Evolutionary conservation across 2,329 filamentous ascomycete species (phyloP), one percentile per base, ranked within the genome.

Genomic region (Pseudofabraea citricarpa): DNA sequence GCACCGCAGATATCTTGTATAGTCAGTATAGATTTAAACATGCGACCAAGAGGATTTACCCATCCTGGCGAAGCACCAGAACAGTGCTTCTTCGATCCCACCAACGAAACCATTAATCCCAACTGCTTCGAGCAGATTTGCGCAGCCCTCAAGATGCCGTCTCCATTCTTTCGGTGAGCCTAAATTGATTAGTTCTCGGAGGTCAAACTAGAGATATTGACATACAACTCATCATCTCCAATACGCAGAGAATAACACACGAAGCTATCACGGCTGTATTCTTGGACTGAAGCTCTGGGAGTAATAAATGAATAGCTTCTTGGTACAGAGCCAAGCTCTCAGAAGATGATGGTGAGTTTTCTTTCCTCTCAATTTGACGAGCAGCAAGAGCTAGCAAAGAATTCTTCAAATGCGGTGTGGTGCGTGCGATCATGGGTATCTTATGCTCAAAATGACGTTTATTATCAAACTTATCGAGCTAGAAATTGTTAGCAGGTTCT

Each of bases 41-140:
- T 9, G 6, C n/a, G n/a, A n/a, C 12, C 22, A 22, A 16, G 9
- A 16, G 10, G 36, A 6, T 18, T 10, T 18, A 65, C 62, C 71
- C 72, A 77, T 76, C 6, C 72, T 64, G 0, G 71, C 72, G 56
- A 75, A 76, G 43, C 71, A 74, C 73, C 73, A 77, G 45, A 76
- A 77, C 0, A 77, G 56, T 2, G 73, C 72, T 51, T 75, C 68
- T 13, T 73, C 64, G 3, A 73, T 61, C 3, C 71, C 70, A 0
- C 71, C 71, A 0, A 67, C 68, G 46, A 75, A 73, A 0, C 73
- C 73, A 48, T 74, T 70, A 31, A 75, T 72, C 1, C 68, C 70
- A 3, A 71, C 67, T 0, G 73, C 68, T 49, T 73, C 66, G 49
- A 76, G 70, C 0, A 76, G 56, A 40, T 66, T 69, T 4, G 73